Evolutionary conservation across 768 basidiomycete species (phyloP), one percentile per base, ranked within the genome.

Genomic region (Tephrocybe sp.): DNA sequence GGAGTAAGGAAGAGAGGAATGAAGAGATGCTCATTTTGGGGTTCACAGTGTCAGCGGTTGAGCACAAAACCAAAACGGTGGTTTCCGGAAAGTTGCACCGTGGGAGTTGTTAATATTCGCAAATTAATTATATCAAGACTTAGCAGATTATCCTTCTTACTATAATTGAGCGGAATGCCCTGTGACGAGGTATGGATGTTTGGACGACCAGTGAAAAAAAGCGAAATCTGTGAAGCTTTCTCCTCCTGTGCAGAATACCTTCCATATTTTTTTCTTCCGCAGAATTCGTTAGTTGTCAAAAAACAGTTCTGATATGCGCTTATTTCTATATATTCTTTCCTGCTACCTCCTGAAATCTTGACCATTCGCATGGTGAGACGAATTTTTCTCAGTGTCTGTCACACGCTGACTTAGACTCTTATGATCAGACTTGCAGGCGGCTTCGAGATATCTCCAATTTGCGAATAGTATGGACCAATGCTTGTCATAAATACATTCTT

Each of bases 381-480:
- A n/a, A 32, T 52, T 14, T 18, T 48, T 18, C 40, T 32, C 42
- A 37, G 43, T 26, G 14, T n/a, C 32, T 24, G 17, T n/a, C 17
- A n/a, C 6, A 34, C 14, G 18, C 23, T 32, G 33, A 17, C 17
- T 42, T 14, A 4, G 24, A n/a, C 39, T 30, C 24, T 21, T 9
- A 20, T 28, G 37, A 20, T 4, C 56, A 86, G 83, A 77, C 75
- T 47, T 86, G 79, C 55, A 77, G 65, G 56, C 71, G 72, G n/a
- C 59, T 86, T 25, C 59, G 62, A 33, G 48, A 58, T 9, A 52
- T 84, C n/a, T 77, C 80, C 1, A 64, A 61, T 5, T 68, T 79
- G 21, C 78, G 75, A 40, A 72, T 78, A 50, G 74, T 86, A 11
- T 88, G 86, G 86, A 72, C 70, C 14, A 75, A 75, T 38, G 78